Evolutionary conservation across 306 rosid genomes (phyloP).

Genomic region (Corylus americana): DNA sequence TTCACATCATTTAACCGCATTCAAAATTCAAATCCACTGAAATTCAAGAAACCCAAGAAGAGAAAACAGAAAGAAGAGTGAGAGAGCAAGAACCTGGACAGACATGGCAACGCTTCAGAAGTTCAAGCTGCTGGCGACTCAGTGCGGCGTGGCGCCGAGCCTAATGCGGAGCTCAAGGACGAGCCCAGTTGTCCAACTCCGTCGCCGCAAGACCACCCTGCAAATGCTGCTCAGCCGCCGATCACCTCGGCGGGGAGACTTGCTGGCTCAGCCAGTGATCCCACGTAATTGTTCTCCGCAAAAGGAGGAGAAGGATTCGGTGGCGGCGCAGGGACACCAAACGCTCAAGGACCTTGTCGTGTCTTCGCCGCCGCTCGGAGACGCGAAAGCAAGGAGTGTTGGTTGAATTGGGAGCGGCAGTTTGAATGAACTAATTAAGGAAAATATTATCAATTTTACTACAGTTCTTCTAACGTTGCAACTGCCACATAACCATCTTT

Average conservation of each 20-base stretch:
- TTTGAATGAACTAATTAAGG: too few relatives aligned
- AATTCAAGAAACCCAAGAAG: slow-evolving; percentile 1
- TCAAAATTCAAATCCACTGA: slow-evolving; percentile 55
- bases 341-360: slow-evolving; percentile 55
- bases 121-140: slow-evolving; percentile 76
- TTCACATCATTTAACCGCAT: slow-evolving; percentile 25
- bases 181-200: slow-evolving; percentile 70
- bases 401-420: slow-evolving; percentile 17
- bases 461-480: too few relatives aligned
- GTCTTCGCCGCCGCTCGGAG: slow-evolving; percentile 60
- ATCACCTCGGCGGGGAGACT: slow-evolving; percentile 35
- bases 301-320: slow-evolving; percentile 27
- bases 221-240: slow-evolving; percentile 59
- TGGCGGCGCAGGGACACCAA: slow-evolving; percentile 41
- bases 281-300: slow-evolving; percentile 5
- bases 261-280: slow-evolving; percentile 28
- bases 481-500: too few relatives aligned
- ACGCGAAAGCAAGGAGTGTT: not conserved
- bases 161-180: slow-evolving; percentile 74
- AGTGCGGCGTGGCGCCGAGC: slow-evolving; percentile 71
- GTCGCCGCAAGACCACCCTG: slow-evolving; percentile 66
- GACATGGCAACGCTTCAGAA: slow-evolving; percentile 74
- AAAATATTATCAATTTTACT: too few relatives aligned
- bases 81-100: slow-evolving; percentile 11
- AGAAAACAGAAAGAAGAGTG: not conserved